Evolutionary conservation across 495 filamentous ascomycete species (phyloP), one percentile per base, ranked within the genome.

Genomic region (Lichenothelia convexa): DNA sequence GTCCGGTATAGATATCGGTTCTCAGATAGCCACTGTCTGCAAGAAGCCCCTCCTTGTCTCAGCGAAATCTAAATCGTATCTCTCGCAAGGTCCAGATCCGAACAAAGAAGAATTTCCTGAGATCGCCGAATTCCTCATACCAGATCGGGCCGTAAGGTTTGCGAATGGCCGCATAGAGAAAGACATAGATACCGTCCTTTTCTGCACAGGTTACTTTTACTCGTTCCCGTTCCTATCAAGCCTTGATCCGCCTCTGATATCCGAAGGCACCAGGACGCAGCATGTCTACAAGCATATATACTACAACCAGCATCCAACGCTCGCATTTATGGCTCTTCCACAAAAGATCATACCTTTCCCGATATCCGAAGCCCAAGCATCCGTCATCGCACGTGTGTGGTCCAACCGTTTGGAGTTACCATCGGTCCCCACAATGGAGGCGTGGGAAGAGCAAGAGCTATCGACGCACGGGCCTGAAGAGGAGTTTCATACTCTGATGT

Each of bases 281-380:
- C 67, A 77, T 27, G 45, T 80, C 2, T 93, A 83, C 42, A 64
- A 78, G 40, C 80, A 94, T 37, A 50, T 93, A 3, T 78, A 93
- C 51, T 75, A 78, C 48, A 73, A 68, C 11, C 57, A 68, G 3
- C 68, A 80, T 34, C 81, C 86, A 3, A 87, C 83, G 0, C 58
- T 97, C 3, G 76, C 73, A 2, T 85, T 93, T 43, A 63, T 78
- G 0, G 77, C 68, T 0, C 57, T 94, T 16, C 70, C 75, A 2
- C 76, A 82, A 42, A 77, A 79, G 42, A 70, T 92, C 8, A 75
- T 91, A 18, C 86, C 87, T 2, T 93, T 93, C 47, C 75, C 79
- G 2, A 46, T 85, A 4, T 61, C 73, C 1, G 80, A 93, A 49
- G 70, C 65, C n/a, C 86, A 93, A 50, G 74, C 71, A 3, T 73